Conservation (phyloP, 75 land plant species). For the Cryptomeria japonica region DNA sequence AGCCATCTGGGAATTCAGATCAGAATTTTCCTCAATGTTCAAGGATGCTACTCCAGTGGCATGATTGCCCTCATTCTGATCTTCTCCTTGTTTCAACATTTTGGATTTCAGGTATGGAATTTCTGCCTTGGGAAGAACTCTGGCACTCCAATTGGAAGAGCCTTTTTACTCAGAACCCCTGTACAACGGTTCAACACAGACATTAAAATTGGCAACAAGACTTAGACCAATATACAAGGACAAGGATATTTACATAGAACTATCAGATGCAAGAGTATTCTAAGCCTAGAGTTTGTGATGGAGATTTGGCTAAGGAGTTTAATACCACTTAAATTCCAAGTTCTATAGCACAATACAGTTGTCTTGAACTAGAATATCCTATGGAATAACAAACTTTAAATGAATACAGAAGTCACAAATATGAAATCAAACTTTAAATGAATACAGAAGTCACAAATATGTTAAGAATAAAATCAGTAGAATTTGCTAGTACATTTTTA, state of each 20-base stretch:
- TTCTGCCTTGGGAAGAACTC: no score
- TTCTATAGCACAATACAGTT: no score
- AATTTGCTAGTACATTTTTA: no score
- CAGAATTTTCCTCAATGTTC: background rate
- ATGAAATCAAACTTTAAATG: no score
- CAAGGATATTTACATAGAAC: background rate
- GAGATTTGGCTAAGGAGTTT: background rate
- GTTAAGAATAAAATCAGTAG: no score
- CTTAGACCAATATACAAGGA: background rate
- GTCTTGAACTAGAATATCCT: background rate
- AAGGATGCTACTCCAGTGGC: background rate
- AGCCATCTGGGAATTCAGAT: background rate
- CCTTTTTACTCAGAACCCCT: background rate
- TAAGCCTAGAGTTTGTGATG: no score
- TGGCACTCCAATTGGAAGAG: background rate
- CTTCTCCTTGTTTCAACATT: background rate
- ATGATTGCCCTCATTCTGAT: background rate
- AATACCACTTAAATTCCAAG: no score
- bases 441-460: no score
- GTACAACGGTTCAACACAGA: background rate
- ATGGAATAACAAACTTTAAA: background rate
- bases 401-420: no score
- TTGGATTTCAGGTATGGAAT: background rate
- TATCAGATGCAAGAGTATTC: background rate
- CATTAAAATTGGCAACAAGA: background rate